These are phyloP conservation scores for Amphirosellinia nigrospora DNA, from an alignment of 495 filamentous ascomycete genomes.

Conservation along the genomic window DNA sequence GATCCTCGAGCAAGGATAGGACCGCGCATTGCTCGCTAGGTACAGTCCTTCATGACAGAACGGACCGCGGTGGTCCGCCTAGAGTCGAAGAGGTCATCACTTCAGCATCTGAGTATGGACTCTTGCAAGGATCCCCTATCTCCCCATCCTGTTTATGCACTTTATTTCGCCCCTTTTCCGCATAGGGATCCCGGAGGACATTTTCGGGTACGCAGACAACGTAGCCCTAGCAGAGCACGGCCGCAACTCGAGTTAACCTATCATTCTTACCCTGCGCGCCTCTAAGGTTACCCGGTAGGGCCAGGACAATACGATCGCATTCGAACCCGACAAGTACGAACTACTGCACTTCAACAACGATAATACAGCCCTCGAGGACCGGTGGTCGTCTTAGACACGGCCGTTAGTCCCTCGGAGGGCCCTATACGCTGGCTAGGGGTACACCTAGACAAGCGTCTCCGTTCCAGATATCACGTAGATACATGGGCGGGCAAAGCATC, in stretches of 20 bases:
- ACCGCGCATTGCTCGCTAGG: background rate
- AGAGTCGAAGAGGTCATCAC: background rate
- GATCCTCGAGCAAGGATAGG: background rate
- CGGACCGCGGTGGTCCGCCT: background rate
- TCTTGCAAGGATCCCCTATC: background rate
- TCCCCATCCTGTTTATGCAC: constrained; percentile 11
- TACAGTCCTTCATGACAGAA: background rate
- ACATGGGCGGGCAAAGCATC: background rate
- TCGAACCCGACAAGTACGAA: background rate
- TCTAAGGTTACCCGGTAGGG: background rate
- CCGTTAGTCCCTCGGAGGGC: background rate
- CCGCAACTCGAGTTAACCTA: background rate
- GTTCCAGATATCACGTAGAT: background rate
- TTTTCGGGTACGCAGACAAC: background rate
- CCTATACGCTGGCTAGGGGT: background rate
- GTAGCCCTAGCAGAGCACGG: background rate
- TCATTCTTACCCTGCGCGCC: background rate
- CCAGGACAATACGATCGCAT: background rate
- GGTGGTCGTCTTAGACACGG: background rate
- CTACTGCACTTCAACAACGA: background rate
- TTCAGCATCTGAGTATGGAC: background rate
- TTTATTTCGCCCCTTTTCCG: background rate
- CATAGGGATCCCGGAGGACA: background rate
- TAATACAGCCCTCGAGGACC: background rate
- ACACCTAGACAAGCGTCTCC: background rate